Conservation (phyloP, 495 filamentous ascomycete species). For the Astrothelium macrocarpum region DNA sequence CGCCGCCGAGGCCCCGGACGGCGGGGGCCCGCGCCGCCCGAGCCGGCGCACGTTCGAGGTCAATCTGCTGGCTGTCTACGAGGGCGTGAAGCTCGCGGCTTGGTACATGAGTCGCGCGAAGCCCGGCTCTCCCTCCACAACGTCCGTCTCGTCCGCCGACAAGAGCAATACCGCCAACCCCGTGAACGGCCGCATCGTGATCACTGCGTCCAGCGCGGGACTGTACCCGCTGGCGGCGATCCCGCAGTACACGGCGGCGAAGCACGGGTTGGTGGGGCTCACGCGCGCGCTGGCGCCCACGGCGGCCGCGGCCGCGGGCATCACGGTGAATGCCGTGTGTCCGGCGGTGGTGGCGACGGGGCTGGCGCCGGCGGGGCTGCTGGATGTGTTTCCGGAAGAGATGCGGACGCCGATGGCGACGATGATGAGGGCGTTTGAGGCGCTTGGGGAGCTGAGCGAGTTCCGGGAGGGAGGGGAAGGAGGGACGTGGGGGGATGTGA, state of each 20-base stretch:
- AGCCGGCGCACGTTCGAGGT: slow-evolving; percentile 36
- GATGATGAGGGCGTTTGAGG: slow-evolving; percentile 23
- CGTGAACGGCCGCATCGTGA: slow-evolving; percentile 20
- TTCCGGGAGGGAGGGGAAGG: slow-evolving; percentile 11
- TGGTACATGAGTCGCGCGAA: slow-evolving; percentile 31
- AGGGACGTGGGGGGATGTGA: slow-evolving; percentile 7
- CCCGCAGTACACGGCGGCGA: slow-evolving; percentile 32
- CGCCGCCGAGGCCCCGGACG: slow-evolving; percentile 21
- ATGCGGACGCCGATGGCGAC: slow-evolving; percentile 36
- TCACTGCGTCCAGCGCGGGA: slow-evolving; percentile 25
- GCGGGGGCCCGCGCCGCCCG: slow-evolving; percentile 28
- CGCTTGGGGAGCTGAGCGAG: slow-evolving; percentile 12
- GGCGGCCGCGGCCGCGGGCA: slow-evolving; percentile 24
- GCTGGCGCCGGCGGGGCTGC: slow-evolving; percentile 30
- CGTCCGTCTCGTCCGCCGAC: slow-evolving; percentile 17
- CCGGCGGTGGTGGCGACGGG: slow-evolving; percentile 33
- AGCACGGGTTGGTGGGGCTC: slow-evolving; percentile 33
- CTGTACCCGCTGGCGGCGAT: slow-evolving; percentile 25
- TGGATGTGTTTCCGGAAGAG: slow-evolving; percentile 32
- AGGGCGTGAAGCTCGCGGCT: slow-evolving; percentile 37
- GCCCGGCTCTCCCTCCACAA: slow-evolving; percentile 13
- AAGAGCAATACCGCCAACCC: slow-evolving; percentile 10
- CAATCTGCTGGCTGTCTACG: slow-evolving; percentile 34
- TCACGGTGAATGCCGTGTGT: slow-evolving; percentile 35
- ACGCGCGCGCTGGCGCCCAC: slow-evolving; percentile 25